Percentiles rank a stretch among this genome's conserved stretches.
phyloP scores from a whole-genome alignment of 73 alveolate genomes.

The Tetrahymena borealis region DNA sequence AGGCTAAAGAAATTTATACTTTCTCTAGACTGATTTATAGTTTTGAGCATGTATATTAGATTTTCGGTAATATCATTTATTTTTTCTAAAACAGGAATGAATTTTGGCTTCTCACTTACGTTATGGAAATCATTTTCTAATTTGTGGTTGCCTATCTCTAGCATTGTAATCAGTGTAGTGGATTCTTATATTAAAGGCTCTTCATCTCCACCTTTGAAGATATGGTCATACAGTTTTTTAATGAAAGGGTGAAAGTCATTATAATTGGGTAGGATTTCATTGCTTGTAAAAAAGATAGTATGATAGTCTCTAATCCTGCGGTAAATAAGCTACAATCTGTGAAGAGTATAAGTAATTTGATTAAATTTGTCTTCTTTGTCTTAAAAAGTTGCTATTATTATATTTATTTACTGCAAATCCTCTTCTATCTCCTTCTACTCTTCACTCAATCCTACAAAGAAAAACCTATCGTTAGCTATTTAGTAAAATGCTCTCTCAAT shows the following conservation, averaged over 20 bases:
- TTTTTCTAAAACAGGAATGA: background rate
- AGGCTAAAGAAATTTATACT: background rate
- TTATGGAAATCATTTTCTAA: background rate
- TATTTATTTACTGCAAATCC: background rate
- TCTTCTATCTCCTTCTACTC: background rate
- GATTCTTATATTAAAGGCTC: background rate
- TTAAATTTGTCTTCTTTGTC: background rate
- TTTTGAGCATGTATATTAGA: background rate
- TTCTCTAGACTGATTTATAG: background rate
- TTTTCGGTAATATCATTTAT: background rate
- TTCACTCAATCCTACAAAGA: background rate
- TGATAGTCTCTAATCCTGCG: background rate
- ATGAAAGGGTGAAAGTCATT: background rate
- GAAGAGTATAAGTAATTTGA: background rate
- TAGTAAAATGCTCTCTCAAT: background rate
- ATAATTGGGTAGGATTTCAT: background rate
- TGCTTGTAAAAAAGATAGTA: background rate
- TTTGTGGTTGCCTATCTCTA: background rate
- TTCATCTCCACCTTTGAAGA: background rate
- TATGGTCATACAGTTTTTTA: background rate
- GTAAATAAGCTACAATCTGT: background rate
- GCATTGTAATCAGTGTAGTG: background rate
- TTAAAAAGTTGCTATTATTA: background rate
- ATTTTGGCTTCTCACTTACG: background rate
- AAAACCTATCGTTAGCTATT: background rate